Evolutionary conservation across 164 flowering plant genomes (phyloP).

Genomic region (Umbellularia californica): DNA sequence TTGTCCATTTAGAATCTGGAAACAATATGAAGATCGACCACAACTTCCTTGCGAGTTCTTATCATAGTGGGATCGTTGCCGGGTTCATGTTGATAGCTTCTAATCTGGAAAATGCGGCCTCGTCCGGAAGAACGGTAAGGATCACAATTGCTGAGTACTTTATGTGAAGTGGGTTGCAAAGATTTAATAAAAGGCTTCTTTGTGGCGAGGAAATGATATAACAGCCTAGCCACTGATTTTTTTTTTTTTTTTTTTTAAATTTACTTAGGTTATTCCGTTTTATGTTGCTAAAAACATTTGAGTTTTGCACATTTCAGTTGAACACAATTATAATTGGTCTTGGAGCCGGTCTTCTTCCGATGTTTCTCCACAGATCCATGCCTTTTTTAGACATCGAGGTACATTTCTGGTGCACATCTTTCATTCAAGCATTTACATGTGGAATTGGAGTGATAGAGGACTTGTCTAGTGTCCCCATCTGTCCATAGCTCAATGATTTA

Average conservation of each 20-base stretch:
- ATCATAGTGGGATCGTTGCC: slow-evolving; percentile 78
- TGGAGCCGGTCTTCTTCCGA: slow-evolving; percentile 96
- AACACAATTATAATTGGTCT: slow-evolving; percentile 75
- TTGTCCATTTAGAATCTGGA: slow-evolving; percentile 34
- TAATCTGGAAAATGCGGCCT: slow-evolving; percentile 39
- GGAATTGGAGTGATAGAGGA: not conserved
- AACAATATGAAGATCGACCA: slow-evolving; percentile 51
- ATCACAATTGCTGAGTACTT: not conserved
- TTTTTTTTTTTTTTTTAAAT: not conserved
- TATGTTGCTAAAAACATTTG: not conserved
- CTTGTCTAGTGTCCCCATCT: not conserved
- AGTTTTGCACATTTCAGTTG: slow-evolving; percentile 35
- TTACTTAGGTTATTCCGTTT: not conserved
- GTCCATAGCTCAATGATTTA: not conserved
- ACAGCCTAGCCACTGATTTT: not conserved
- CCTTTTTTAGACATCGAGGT: slow-evolving; percentile 69
- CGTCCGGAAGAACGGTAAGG: slow-evolving; percentile 46
- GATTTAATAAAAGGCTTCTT: not conserved
- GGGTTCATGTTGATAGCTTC: slow-evolving; percentile 68
- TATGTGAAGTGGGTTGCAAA: not conserved
- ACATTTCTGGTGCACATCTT: slow-evolving; percentile 4
- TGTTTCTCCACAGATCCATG: slow-evolving; percentile 70
- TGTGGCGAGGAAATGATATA: not conserved
- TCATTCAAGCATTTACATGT: too few relatives aligned
- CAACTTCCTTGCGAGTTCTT: slow-evolving; percentile 76